phyloP scores from a whole-genome alignment of 2,329 filamentous ascomycete genomes.

The Ophiocordyceps camponoti-leonardi region DNA sequence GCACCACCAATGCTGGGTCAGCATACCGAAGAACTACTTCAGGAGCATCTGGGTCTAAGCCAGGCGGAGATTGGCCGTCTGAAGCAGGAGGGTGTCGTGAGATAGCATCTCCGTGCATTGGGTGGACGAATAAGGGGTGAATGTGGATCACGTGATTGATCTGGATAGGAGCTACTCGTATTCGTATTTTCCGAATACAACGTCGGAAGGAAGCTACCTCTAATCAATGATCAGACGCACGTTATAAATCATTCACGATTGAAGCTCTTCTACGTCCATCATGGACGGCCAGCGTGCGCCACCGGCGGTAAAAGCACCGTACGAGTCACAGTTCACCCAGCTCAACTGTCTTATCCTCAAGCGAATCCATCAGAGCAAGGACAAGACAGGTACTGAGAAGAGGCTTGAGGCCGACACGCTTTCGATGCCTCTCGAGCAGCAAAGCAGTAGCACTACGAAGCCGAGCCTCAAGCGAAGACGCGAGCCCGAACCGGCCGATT shows the following conservation, averaged over 20 bases:
- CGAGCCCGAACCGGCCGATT: conserved; percentile 3
- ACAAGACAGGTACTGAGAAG: not conserved
- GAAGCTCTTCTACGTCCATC: not conserved
- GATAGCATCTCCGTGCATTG: conserved; percentile 13
- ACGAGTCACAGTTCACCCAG: conserved; percentile 14
- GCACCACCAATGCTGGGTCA: conserved; percentile 75
- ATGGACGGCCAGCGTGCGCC: not conserved
- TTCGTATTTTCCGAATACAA: not conserved
- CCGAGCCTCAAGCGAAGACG: conserved; percentile 13
- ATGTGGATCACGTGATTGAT: not conserved
- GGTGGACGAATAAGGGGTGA: not conserved
- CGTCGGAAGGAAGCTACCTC: not conserved
- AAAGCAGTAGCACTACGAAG: not conserved
- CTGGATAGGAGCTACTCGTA: not conserved
- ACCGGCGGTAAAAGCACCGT: conserved; percentile 3
- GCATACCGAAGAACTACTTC: conserved; percentile 66
- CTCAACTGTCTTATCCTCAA: conserved; percentile 10
- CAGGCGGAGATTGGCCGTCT: conserved; percentile 41
- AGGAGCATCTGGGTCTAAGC: conserved; percentile 42
- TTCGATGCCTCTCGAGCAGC: not conserved
- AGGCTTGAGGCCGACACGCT: not conserved
- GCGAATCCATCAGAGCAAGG: conserved; percentile 6
- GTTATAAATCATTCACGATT: not conserved
- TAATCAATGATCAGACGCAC: no score
- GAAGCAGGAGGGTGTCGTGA: conserved; percentile 49